Evolutionary conservation across 1,139 yeast species (phyloP), one percentile per base, ranked within the genome.

Genomic region (Protomyces inouyei): DNA sequence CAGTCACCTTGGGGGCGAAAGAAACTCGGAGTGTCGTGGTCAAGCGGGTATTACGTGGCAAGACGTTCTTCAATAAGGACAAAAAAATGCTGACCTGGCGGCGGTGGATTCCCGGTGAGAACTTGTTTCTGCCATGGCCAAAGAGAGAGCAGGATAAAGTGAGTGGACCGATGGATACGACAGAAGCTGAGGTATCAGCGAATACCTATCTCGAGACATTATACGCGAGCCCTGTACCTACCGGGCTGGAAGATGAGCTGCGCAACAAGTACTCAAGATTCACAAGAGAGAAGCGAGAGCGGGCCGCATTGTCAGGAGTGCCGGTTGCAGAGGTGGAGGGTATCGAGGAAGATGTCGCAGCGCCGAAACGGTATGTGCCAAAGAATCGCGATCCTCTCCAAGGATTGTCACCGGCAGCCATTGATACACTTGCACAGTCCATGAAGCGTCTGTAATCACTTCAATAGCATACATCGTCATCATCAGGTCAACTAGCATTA

Each of bases 401-500:
- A 8, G 63, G 63, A 18, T 18, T 59, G 6, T 10, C 32, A 28
- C 21, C 56, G 9, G n/a, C 18, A 10, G 52, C 57, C 12, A 32
- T 59, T 36, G 52, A 53, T 32, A 52, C 54, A 12, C 46, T 64
- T 61, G 63, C 59, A 28, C 43, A 52, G 16, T 52, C 63, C 4
- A 28, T 54, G 59, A 40, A 52, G 6, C 53, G 43, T 18, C 23
- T 61, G 8, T 16, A 48, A 32, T 43, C 38, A 3, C 8, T 36
- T 16, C 16, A 35, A n/a, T 23, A 6, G 12, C 37, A 52, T 43
- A n/a, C 32, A 53, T 37, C 37, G 51, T 18, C 56, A 36, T 51
- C 28, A 21, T 35, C 36, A 18, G 23, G 32, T 12, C 9, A 3
- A 8, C 35, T 35, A 21, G 23, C 52, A 6, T 69, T 65, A 87